These are phyloP conservation scores for Solanum virginianum DNA, from an alignment of 257 asterid genomes.

Conservation along the genomic window DNA sequence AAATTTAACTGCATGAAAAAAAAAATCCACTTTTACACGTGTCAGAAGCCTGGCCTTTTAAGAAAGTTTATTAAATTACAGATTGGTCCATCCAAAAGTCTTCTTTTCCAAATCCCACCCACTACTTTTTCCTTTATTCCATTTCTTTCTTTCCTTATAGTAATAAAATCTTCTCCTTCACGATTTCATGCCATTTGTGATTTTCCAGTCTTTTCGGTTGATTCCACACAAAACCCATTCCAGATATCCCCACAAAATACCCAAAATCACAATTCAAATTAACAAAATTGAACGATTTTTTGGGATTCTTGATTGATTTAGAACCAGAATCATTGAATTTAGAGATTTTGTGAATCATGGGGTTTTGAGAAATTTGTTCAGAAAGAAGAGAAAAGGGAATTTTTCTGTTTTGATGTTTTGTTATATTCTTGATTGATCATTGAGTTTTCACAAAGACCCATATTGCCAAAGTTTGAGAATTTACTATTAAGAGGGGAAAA, in stretches of 20 bases:
- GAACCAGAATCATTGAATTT: neutral
- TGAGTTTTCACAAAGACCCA: neutral
- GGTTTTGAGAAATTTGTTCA: neutral
- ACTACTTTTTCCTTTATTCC: neutral
- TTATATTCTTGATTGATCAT: neutral
- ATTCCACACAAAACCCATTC: neutral
- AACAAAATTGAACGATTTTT: neutral
- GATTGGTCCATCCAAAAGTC: neutral
- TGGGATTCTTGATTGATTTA: neutral
- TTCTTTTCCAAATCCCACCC: conserved; percentile 10
- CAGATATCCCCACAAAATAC: neutral
- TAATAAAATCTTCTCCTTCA: conserved; percentile 21
- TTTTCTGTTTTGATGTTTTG: neutral
- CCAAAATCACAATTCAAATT: conserved; percentile 6
- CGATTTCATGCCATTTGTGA: conserved; percentile 12
- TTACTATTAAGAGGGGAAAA: neutral
- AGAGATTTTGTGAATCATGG: neutral
- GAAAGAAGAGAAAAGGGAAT: neutral
- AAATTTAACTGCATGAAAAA: neutral
- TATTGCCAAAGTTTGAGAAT: neutral
- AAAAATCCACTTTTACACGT: neutral
- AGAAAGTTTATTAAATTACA: neutral
- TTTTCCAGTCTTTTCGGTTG: conserved; percentile 8
- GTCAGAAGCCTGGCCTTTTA: neutral
- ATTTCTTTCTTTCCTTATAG: neutral